Base-by-base conservation (phyloP, 192 early-diverging fungal species). In the Rhizophlyctis rosea region DNA sequence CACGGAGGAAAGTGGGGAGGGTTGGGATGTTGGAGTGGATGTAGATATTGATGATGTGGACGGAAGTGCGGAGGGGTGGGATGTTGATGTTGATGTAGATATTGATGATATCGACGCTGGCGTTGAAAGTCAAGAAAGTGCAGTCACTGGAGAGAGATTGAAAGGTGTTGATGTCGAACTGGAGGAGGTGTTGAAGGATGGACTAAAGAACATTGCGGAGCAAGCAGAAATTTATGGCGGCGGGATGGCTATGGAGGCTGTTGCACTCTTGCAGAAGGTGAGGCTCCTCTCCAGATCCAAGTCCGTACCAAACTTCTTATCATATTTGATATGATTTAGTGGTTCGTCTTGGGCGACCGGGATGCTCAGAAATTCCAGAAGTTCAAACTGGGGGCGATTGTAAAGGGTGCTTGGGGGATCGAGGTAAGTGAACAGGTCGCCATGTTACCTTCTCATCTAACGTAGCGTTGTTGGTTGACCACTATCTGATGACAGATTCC, bases 291-390 rank as follows among this genome's bases (percentile, higher is more conserved):
- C 39, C 39, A n/a, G 11, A 11, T n/a, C 25, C 57, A 34, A 47
- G 52, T 21, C 25, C 1, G 18, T 44, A 18, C 9, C 39, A 13
- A 28, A 59, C 31, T 57, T 21, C n/a, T 31, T 11, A 31, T 29
- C 29, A 4, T 34, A 14, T 16, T 54, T 59, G 23, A 54, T 63
- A 24, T 54, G 4, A 3, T 31, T 16, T 23, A 68, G 66, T 36
- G 61, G 28, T 73, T 68, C 51, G 55, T 34, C 5, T 27, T 64
- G 16, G 48, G 48, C 24, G 54, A 68, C 14, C 50, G 62, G 31
- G 61, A 48, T 25, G 65, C 54, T 16, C 39, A 50, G 18, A 23
- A 68, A 25, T 47, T 73, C 36, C 71, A 73, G 44, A 30, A 44
- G 4, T 51, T 55, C 48, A 68, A 68, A 53, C 13, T 73, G 4